Evolutionary conservation across 257 asterid genomes (phyloP), one percentile per base, ranked within the genome.

Genomic region (Penstemon davidsonii): DNA sequence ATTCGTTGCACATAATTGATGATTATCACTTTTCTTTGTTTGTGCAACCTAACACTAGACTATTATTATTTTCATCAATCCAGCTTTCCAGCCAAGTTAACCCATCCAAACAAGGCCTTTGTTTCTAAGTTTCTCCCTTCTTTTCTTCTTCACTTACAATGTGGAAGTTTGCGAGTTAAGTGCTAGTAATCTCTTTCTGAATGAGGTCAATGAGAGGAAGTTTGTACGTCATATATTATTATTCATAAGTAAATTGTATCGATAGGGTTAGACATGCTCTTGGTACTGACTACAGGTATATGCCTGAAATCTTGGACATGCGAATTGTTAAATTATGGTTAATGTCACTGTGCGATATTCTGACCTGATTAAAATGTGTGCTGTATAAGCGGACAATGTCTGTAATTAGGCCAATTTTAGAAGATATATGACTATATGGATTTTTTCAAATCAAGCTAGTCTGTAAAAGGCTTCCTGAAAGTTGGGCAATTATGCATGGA

Each of bases 341-440:
- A 47, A 66, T 44, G 33, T 25, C 33, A 25, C 33, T 25, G 33
- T 25, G 33, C 33, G 33, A 25, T 25, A 25, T 25, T 25, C 33
- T 25, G 33, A 25, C 33, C 33, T 25, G 55, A 25, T 65, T 67
- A 36, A 40, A 25, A 1, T 25, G 33, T 25, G 33, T 25, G 33
- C 33, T 25, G 33, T 25, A 25, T 25, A 25, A 25, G 33, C 2
- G 33, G 33, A 25, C 33, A 25, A 25, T 25, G 33, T 25, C 33
- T 25, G 33, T 2, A 25, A 25, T 25, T 25, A 1, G 38, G 56
- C 55, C 50, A 7, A 55, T 41, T 55, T 13, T 52, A 70, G 70
- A 60, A 42, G 44, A 60, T 55, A 25, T 67, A 62, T 61, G 68
- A 2, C 33, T 25, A 25, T 25, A 25, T 19, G 45, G 47, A 65